A percentile compares a stretch with the other conserved stretches of the same genome.
Conservation (phyloP, 768 basidiomycete genomes). For the Kwoniella sp. region DNA sequence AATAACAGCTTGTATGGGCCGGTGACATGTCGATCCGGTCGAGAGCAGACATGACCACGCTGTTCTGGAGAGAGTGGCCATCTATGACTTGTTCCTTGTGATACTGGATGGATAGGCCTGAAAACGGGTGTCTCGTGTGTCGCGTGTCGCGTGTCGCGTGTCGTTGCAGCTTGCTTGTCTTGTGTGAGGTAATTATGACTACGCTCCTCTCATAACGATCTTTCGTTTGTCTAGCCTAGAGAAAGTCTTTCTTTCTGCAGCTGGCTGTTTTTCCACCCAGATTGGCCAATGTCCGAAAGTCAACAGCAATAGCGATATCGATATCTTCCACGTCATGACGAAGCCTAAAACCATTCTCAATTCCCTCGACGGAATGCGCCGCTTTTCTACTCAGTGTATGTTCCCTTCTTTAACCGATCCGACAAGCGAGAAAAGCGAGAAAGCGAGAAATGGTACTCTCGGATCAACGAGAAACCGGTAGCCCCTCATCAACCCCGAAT, state of each 20-base stretch:
- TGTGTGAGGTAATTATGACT: too few species aligned
- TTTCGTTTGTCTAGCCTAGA: too few species aligned
- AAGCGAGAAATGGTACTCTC: background rate
- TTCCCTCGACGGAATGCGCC: background rate
- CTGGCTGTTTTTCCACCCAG: too few species aligned
- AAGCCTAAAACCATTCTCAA: too few species aligned
- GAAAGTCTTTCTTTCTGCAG: too few species aligned
- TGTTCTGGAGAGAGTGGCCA: conserved; percentile 11
- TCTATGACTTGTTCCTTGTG: conserved; percentile 6
- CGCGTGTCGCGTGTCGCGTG: too few species aligned
- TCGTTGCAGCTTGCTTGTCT: too few species aligned
- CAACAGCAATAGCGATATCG: background rate
- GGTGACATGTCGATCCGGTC: background rate
- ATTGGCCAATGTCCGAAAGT: background rate
- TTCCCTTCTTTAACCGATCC: background rate
- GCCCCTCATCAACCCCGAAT: background rate
- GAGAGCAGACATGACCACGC: background rate
- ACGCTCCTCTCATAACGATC: too few species aligned
- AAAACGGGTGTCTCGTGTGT: too few species aligned
- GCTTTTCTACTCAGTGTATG: background rate
- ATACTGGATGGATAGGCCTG: background rate
- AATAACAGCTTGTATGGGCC: background rate
- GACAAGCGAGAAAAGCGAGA: too few species aligned
- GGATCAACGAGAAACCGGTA: background rate
- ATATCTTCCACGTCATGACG: conserved; percentile 4